These are phyloP conservation scores for Choiromyces venosus DNA, from an alignment of 495 filamentous ascomycete genomes.

Conservation along the genomic window DNA sequence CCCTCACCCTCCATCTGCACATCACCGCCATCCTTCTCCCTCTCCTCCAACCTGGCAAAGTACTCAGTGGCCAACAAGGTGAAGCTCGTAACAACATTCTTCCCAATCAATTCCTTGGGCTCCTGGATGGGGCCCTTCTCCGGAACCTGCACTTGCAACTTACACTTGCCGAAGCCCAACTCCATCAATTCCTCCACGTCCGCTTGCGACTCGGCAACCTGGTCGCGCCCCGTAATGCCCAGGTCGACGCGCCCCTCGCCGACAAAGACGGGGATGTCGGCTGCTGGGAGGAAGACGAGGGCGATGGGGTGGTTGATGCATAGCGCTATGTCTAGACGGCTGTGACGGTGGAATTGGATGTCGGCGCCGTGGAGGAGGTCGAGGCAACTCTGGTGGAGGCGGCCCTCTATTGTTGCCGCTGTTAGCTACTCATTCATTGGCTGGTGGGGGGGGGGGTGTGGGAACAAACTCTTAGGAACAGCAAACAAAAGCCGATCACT, in stretches of 20 bases:
- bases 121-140: conserved; percentile 67
- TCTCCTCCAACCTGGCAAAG: conserved; percentile 66
- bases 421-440: conserved; percentile 7
- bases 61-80: conserved; percentile 72
- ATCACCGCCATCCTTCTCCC: conserved; percentile 24
- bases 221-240: conserved; percentile 89
- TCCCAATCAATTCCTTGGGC: conserved; percentile 77
- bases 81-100: conserved; percentile 93
- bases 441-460: background rate
- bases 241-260: conserved; percentile 89
- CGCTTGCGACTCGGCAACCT: conserved; percentile 85
- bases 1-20: background rate
- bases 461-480: conserved; percentile 83
- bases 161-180: conserved; percentile 83
- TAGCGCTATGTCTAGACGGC: conserved; percentile 89
- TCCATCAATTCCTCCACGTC: conserved; percentile 63
- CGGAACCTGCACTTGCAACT: conserved; percentile 91
- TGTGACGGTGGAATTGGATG: conserved; percentile 91
- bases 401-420: conserved; percentile 64
- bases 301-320: conserved; percentile 93
- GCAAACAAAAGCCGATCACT: conserved; percentile 92
- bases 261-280: conserved; percentile 94
- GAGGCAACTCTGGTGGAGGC: conserved; percentile 75
- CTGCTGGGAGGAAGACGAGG: conserved; percentile 93
- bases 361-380: conserved; percentile 88